Percentiles rank a stretch among this genome's conserved stretches.
Evolutionary conservation across 768 basidiomycete genomes (phyloP).

Genomic region (Leccinum obscurum): DNA sequence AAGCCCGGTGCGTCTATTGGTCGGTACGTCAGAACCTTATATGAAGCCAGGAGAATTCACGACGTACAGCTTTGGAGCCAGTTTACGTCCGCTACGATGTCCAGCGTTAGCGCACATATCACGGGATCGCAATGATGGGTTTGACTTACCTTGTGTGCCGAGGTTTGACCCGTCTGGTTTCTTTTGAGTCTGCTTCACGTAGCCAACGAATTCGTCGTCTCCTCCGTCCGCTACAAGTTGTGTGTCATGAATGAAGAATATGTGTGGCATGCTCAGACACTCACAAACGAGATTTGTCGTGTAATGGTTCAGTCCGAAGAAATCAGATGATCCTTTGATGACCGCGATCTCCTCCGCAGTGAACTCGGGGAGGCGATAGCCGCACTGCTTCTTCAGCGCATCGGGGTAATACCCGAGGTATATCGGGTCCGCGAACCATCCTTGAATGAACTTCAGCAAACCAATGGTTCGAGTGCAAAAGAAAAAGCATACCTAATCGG

Average conservation of each 20-base stretch:
- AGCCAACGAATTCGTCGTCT: constrained; percentile 65
- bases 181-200: constrained; percentile 62
- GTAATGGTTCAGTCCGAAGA: constrained; percentile 78
- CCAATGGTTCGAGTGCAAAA: constrained; percentile 25
- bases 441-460: constrained; percentile 35
- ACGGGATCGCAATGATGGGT: background rate
- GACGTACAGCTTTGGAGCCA: constrained; percentile 71
- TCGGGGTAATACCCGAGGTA: constrained; percentile 74
- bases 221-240: constrained; percentile 53
- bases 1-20: constrained; percentile 62
- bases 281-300: constrained; percentile 68
- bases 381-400: constrained; percentile 57
- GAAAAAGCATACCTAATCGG: constrained; percentile 59
- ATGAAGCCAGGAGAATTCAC: background rate
- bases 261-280: constrained; percentile 21
- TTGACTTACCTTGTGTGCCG: constrained; percentile 56
- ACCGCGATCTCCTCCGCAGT: constrained; percentile 56
- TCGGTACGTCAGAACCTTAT: background rate
- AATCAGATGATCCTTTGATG: constrained; percentile 69
- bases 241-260: background rate
- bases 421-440: constrained; percentile 72
- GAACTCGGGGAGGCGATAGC: constrained; percentile 60
- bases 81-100: constrained; percentile 54
- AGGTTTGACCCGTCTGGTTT: constrained; percentile 67
- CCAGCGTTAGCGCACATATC: background rate